phyloP scores from a whole-genome alignment of 768 basidiomycete genomes.

The Collybia sp. region DNA sequence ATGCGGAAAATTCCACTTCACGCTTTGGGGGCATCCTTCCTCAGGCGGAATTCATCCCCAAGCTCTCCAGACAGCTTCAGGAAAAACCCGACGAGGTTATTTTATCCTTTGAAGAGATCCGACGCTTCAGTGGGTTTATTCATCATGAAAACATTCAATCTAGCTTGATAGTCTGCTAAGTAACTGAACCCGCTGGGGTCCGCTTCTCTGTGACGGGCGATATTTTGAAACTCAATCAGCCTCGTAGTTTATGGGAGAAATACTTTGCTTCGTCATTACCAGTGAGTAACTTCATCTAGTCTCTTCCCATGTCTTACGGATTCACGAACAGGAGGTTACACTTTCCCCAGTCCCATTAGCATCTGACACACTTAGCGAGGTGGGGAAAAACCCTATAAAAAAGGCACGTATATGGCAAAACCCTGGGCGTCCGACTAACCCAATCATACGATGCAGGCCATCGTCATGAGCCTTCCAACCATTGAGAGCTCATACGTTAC shows the following conservation, averaged over 20 bases:
- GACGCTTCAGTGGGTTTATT: conserved; percentile 50
- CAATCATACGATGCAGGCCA: conserved; percentile 44
- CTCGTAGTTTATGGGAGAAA: conserved; percentile 69
- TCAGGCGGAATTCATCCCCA: conserved; percentile 78
- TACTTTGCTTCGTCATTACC: conserved; percentile 60
- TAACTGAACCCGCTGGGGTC: conserved; percentile 76
- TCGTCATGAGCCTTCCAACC: conserved; percentile 85
- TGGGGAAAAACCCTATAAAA: conserved; percentile 69
- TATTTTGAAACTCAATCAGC: conserved; percentile 61
- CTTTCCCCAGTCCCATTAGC: conserved; percentile 67
- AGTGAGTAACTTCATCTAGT: conserved; percentile 30
- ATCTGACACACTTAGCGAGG: conserved; percentile 62
- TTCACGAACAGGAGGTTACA: conserved; percentile 35
- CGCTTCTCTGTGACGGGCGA: conserved; percentile 93
- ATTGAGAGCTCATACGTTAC: conserved; percentile 90
- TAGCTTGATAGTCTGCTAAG: conserved; percentile 32
- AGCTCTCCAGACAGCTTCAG: conserved; percentile 65
- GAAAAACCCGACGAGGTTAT: conserved; percentile 69
- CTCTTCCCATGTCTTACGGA: not conserved
- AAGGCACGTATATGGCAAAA: conserved; percentile 40
- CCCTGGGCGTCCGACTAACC: conserved; percentile 1
- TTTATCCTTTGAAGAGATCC: conserved; percentile 69
- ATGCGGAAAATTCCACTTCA: conserved; percentile 64
- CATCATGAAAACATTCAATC: not conserved
- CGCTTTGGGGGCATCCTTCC: conserved; percentile 64